Conservation (phyloP, 495 filamentous ascomycete species). For the Aspergillus heteromorphus region DNA sequence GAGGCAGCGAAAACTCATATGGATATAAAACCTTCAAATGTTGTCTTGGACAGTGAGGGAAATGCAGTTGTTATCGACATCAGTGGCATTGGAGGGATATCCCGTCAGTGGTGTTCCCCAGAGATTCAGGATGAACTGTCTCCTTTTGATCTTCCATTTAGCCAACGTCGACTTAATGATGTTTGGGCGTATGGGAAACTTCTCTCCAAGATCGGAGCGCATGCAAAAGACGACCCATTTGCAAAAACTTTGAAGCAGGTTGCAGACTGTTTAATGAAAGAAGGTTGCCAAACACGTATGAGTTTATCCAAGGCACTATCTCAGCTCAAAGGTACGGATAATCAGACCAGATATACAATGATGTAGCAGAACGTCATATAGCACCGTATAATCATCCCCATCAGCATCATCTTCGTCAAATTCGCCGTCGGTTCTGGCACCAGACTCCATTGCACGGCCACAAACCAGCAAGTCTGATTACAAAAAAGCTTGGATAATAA, state of each 20-base stretch:
- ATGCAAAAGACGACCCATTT: constrained; percentile 8
- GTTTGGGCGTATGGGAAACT: constrained; percentile 20
- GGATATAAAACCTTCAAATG: constrained; percentile 33
- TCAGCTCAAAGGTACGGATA: not conserved
- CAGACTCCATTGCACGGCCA: no score
- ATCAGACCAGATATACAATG: not conserved
- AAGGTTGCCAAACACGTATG: not conserved
- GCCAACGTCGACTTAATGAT: constrained; percentile 13
- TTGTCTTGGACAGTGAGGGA: constrained; percentile 22
- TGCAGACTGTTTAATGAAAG: constrained; percentile 10
- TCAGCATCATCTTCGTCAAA: not conserved
- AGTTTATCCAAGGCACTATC: not conserved
- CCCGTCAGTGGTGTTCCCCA: constrained; percentile 20
- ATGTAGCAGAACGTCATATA: not conserved
- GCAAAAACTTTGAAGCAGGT: constrained; percentile 7
- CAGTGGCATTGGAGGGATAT: constrained; percentile 27
- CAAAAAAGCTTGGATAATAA: no score
- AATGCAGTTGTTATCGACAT: constrained; percentile 30
- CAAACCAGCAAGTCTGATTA: no score
- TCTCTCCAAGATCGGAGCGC: constrained; percentile 11
- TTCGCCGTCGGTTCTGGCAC: not conserved
- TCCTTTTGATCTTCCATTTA: constrained; percentile 15
- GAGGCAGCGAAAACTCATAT: constrained; percentile 24
- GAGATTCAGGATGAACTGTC: constrained; percentile 16
- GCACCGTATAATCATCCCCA: not conserved